Evolutionary conservation across 345 rosid species (phyloP), one percentile per base, ranked within the genome.

Genomic region (Eucalyptus victrix): DNA sequence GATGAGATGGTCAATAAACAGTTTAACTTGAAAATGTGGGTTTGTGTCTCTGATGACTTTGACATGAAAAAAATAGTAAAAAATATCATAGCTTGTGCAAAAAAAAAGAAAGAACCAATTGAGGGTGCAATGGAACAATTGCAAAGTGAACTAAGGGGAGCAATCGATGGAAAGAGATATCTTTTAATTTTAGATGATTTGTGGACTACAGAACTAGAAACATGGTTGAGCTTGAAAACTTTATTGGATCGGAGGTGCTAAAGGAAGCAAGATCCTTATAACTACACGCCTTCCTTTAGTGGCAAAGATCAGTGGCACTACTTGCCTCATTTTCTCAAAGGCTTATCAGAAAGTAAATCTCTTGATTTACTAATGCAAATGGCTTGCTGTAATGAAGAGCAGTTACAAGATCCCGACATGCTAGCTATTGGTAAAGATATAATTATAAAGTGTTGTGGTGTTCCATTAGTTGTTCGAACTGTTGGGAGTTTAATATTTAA

Each of bases 311-410:
- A 34, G 4, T 0, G 0, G 44, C 26, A 34, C 80, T 34, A 1
- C 12, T 17, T 0, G 0, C 3, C 44, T 18, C 24, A 34, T 32
- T 0, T 0, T 69, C 80, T 69, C 1, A 0, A 0, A 2, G 13
- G 24, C 24, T 69, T 69, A 9, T 9, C 13, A 0, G 13, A 69
- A 17, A 34, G 4, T 18, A 6, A 0, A 0, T 32, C 80, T 32
- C 0, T 67, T 4, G 4, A 67, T 0, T 67, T 67, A 17, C 0
- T 67, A 32, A 32, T 32, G 80, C 42, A 16, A 16, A 67, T 32
- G 23, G 23, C 80, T 16, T 8, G 80, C 17, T 0, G 23, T 0
- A 67, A 13, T 3, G 2, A 8, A 16, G 40, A 67, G 23, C 6
- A 67, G 4, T 0, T 3, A 8, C 80, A 16, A 32, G 42, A 67